Conservation (phyloP, 805 yeast species). For the Candida michaelii region DNA sequence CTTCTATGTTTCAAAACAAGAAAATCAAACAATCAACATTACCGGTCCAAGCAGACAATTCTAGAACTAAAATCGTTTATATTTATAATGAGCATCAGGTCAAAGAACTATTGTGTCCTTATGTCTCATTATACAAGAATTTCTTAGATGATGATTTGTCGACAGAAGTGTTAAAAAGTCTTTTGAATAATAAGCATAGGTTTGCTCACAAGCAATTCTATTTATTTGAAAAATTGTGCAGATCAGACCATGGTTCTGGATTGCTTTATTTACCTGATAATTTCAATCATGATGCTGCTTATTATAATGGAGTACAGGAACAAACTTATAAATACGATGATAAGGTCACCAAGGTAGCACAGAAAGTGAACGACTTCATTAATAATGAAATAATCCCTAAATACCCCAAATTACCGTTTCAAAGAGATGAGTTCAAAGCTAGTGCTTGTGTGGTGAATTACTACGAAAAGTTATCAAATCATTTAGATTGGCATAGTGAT, state of each 20-base stretch:
- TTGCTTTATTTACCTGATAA: slow-evolving; percentile 18
- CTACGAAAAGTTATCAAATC: slow-evolving; percentile 48
- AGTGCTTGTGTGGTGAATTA: slow-evolving; percentile 56
- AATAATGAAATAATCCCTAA: slow-evolving; percentile 33
- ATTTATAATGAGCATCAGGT: slow-evolving; percentile 55
- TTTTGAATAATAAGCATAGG: slow-evolving; percentile 39
- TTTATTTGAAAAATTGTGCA: slow-evolving; percentile 61
- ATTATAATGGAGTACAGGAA: slow-evolving; percentile 45
- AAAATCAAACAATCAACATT: background rate
- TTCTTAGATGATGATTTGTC: slow-evolving; percentile 55
- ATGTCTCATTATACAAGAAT: slow-evolving; percentile 48
- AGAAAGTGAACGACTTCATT: slow-evolving; percentile 39
- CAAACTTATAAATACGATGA: slow-evolving; percentile 33
- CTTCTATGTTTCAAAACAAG: slow-evolving; percentile 9
- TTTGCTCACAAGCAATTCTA: slow-evolving; percentile 51
- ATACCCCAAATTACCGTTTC: slow-evolving; percentile 36
- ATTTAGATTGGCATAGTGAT: slow-evolving; percentile 77
- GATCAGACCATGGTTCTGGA: slow-evolving; percentile 53
- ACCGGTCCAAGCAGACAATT: background rate
- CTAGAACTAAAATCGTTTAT: slow-evolving; percentile 28
- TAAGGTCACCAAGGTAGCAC: slow-evolving; percentile 38
- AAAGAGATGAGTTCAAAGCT: slow-evolving; percentile 49
- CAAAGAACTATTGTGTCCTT: slow-evolving; percentile 44
- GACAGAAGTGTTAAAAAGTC: slow-evolving; percentile 39
- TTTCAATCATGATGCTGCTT: slow-evolving; percentile 18